Evolutionary conservation across 768 basidiomycete genomes (phyloP).

Genomic region (Serendipita indica): DNA sequence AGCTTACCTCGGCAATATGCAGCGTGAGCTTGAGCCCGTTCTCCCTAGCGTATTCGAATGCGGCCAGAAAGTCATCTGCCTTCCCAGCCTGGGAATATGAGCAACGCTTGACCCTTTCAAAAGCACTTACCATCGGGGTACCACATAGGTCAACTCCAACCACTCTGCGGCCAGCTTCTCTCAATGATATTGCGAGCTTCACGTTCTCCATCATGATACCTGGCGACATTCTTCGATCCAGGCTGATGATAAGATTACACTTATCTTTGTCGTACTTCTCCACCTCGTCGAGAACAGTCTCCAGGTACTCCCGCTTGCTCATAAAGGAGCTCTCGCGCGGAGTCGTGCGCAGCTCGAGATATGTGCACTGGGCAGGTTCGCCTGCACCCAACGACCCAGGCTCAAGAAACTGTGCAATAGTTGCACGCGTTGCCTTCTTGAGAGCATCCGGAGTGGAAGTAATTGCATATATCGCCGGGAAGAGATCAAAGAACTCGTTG

Average conservation of each 20-base stretch:
- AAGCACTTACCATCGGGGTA: conserved; percentile 34
- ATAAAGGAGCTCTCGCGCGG: conserved; percentile 46
- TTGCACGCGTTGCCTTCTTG: conserved; percentile 42
- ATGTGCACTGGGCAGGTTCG: conserved; percentile 39
- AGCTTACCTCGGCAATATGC: conserved; percentile 67
- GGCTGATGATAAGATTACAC: conserved; percentile 52
- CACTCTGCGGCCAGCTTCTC: conserved; percentile 40
- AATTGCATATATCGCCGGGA: conserved; percentile 65
- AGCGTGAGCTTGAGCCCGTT: conserved; percentile 60
- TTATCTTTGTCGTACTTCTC: conserved; percentile 36
- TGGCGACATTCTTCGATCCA: conserved; percentile 56
- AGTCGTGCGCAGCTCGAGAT: conserved; percentile 74
- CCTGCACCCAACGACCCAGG: conserved; percentile 19
- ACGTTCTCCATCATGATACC: conserved; percentile 41
- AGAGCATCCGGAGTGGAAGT: conserved; percentile 47
- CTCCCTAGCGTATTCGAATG: conserved; percentile 39
- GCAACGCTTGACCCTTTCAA: neutral
- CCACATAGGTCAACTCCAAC: conserved; percentile 76
- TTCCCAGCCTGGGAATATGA: conserved; percentile 33
- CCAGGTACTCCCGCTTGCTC: conserved; percentile 45
- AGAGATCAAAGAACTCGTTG: conserved; percentile 59
- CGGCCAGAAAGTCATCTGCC: conserved; percentile 33
- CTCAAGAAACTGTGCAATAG: conserved; percentile 45
- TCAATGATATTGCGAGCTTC: conserved; percentile 39
- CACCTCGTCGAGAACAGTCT: conserved; percentile 48